Evolutionary conservation across 129 eudicot species (phyloP), one percentile per base, ranked within the genome.

Genomic region (Arctium lappa): DNA sequence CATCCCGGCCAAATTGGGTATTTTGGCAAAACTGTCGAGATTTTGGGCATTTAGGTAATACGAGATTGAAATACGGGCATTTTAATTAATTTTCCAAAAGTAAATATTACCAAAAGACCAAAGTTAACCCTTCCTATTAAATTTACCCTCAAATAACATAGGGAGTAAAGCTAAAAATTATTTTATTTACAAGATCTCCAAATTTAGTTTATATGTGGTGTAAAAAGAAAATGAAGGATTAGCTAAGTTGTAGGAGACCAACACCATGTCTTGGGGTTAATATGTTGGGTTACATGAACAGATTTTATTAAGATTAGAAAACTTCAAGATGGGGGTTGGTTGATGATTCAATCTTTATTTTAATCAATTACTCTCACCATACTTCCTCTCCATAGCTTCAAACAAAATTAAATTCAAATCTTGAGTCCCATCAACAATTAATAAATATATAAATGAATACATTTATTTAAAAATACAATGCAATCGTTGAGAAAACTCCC

Each of bases 401-500:
- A 29, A 50, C 33, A 30, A 75, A 46, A 46, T 32, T 13, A 50
- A 16, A 48, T 53, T 32, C 44, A 48, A 16, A 50, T n/a, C 16
- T 76, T 8, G 33, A 48, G 27, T 60, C 68, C 29, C 18, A 60
- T 60, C 15, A 56, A 76, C n/a, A 50, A 50, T 53, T 30, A 2
- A 50, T 32, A 50, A 0, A 11, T 27, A 78, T n/a, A 13, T 12
- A 37, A 8, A 65, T 50, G 50, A 60, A 60, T 16, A 0, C 5
- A 60, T 53, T 38, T 29, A 39, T 79, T 42, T 32, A 80, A 80
- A 71, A 65, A 29, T 65, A 65, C 5, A 44, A n/a, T 60, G 11
- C 18, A 72, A 48, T 71, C 65, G 80, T 81, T 62, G 65, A 39
- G 16, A 80, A 83, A 78, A 81, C 77, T 81, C 86, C 78, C 90